Base-by-base conservation (phyloP, 345 rosid genomes). In the Combretum micranthum region DNA sequence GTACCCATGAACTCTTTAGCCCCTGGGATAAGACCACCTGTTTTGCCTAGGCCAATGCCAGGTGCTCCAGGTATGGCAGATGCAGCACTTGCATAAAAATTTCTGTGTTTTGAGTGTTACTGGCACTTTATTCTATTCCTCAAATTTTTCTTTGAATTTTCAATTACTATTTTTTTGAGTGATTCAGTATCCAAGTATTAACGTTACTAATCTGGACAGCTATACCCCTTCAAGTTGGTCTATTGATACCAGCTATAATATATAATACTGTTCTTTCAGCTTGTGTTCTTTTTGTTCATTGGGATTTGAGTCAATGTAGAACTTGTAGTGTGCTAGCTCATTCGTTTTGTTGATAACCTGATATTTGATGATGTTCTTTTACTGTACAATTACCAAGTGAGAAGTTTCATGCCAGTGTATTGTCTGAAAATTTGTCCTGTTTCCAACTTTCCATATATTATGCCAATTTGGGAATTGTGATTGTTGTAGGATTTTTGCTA, bases 1-100 rank as follows among this genome's bases (percentile, higher is more conserved):
- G 10, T 72, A 19, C 78, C 73, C 12, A 60, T 57, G 48, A 68
- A 65, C 69, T 57, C 80, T 8, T 62, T 80, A 62, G 22, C 65
- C 57, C 81, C 85, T 3, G 94, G 94, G 68, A 76, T 93, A 49
- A 83, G 99, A 62, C 94, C 96, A 56, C 96, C 95, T 64, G 78
- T 87, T 63, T 67, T 90, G 21, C 96, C 95, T 43, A 79, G 97
- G 72, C 99, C 96, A 14, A 26, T 65, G 21, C 61, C 80, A 54
- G 87, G 84, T 76, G 74, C 77, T 37, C 77, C 85, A 64, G 84
- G 85, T 83, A 60, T 37, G 26, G 11, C 15, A 20, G n/a, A 8
- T 58, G 19, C 26, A 53, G 12, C 20, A n/a, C 15, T 17, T 53
- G 44, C 44, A 12, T 2, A 4, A 39, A 53, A 53, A 12, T 15